Evolutionary conservation across 2,329 filamentous ascomycete species (phyloP), one percentile per base, ranked within the genome.

Genomic region (Epichloe hybrida): DNA sequence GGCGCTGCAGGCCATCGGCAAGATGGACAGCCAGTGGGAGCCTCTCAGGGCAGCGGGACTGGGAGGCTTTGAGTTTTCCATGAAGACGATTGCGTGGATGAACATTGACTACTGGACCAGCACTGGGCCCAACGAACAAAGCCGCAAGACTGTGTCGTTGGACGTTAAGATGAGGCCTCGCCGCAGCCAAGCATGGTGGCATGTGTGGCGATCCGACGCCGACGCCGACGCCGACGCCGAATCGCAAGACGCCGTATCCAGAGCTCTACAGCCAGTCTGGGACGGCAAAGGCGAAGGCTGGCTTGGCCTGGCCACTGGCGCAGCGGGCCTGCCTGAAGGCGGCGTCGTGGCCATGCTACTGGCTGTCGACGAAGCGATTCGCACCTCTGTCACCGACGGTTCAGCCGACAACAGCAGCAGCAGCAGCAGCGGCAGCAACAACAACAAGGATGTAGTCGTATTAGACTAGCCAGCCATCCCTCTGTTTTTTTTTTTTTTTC

Each of bases 1-100:
- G 0, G 66, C 88, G n/a, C 68, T 88, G 17, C 72, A 72, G 46
- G 77, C 74, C 1, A 66, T 90, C 2, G 74, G 80, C 53, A 67
- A 69, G 37, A 73, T 90, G 21, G 80, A 86, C 56, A 66, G 67
- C 17, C 64, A 68, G 2, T 82, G 80, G 75, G 65, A 66, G 12
- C 58, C 62, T 37, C 54, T 72, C 3, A 60, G 67, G 21, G 60
- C 63, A 11, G 70, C 66, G 11, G 70, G 70, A 36, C 69, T 72
- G 48, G 75, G 73, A 12, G 64, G 60, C 4, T 67, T 81, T 11
- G 72, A 72, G 39, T 68, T 84, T 40, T 71, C 74, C 20, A 69
- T 75, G 51, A 72, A 75, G 54, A 69, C 74, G 1, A 64, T 81
- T 2, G 79, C 82, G 56, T 81, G 76, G 72, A 73, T 78, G 48